Evolutionary conservation across 768 basidiomycete genomes (phyloP).

Genomic region (Lactarius sanguifluus): DNA sequence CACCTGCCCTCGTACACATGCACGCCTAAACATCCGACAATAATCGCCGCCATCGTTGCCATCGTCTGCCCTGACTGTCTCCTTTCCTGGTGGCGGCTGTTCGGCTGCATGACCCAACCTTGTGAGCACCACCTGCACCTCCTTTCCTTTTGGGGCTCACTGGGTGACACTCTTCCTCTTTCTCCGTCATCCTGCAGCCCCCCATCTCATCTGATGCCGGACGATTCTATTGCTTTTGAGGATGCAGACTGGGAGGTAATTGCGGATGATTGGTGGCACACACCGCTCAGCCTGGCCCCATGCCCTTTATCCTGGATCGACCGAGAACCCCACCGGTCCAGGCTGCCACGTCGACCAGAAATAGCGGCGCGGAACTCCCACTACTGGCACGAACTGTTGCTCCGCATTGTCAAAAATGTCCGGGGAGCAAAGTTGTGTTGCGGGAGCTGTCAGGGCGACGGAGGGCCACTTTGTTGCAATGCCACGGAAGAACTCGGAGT

Average conservation of each 20-base stretch:
- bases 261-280: constrained; percentile 29
- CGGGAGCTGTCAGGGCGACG: constrained; percentile 19
- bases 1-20: constrained; percentile 18
- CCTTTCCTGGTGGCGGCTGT: constrained; percentile 25
- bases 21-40: constrained; percentile 14
- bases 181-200: constrained; percentile 20
- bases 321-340: constrained; percentile 11
- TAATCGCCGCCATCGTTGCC: constrained; percentile 12
- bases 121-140: constrained; percentile 25
- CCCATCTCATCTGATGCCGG: constrained; percentile 26
- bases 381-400: constrained; percentile 21
- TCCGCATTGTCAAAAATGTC: constrained; percentile 10
- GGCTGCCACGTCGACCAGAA: constrained; percentile 13
- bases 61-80: constrained; percentile 16
- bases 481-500: constrained; percentile 14
- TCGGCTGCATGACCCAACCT: constrained; percentile 28
- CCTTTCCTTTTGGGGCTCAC: constrained; percentile 27
- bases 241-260: constrained; percentile 30
- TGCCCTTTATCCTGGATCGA: constrained; percentile 21
- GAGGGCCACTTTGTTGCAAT: constrained; percentile 10
- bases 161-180: constrained; percentile 26
- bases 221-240: constrained; percentile 20
- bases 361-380: constrained; percentile 18
- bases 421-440: constrained; percentile 21
- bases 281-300: constrained; percentile 23